Conservation (phyloP, 306 rosid genomes). For the Vicia faba region DNA sequence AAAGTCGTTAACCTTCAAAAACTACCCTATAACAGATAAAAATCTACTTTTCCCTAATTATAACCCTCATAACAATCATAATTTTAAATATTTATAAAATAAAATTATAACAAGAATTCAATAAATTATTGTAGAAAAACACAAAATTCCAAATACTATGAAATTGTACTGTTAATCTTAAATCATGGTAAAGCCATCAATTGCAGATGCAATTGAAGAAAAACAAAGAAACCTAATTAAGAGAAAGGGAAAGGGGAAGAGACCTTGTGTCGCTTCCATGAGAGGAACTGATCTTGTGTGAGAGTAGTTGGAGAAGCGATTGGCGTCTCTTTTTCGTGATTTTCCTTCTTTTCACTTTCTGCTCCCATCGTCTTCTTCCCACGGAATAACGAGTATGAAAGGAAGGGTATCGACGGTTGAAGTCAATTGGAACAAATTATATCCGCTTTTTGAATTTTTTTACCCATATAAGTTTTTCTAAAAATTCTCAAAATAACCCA, state of each 20-base stretch:
- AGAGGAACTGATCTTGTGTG: conserved; percentile 62
- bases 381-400: too few relatives aligned
- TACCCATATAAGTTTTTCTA: too few relatives aligned
- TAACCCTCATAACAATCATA: conserved; percentile 1
- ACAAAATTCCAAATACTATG: neutral
- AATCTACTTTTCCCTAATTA: neutral
- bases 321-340: conserved; percentile 39
- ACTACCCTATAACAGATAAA: neutral
- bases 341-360: conserved; percentile 43
- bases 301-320: conserved; percentile 40
- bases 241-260: neutral
- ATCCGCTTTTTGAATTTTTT: too few relatives aligned
- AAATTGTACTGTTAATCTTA: too few relatives aligned
- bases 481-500: too few relatives aligned
- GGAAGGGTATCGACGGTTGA: too few relatives aligned
- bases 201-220: too few relatives aligned
- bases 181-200: too few relatives aligned
- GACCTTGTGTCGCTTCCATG: conserved; percentile 90
- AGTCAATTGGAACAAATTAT: too few relatives aligned
- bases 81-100: neutral
- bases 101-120: neutral
- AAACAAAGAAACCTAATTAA: too few relatives aligned
- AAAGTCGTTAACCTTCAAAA: neutral
- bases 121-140: conserved; percentile 1
- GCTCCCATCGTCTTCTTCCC: conserved; percentile 40